Percentiles rank a stretch among this genome's conserved stretches.
Evolutionary conservation across 163 green algal species (phyloP).

Genomic region (Smithsoniella earleae): DNA sequence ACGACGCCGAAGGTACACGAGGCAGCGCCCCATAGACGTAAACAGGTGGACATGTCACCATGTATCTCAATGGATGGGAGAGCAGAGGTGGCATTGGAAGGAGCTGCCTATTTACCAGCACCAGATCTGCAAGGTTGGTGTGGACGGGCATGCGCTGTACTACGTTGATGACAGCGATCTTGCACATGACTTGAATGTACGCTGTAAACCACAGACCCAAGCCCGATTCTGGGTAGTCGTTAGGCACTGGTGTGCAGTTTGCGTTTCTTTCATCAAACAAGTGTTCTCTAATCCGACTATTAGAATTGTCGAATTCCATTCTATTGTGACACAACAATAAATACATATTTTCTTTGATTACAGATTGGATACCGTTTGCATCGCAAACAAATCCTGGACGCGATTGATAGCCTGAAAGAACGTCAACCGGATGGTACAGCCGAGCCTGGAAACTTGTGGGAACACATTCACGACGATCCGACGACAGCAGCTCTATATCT

Average conservation of each 20-base stretch:
- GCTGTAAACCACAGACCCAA: too few species aligned
- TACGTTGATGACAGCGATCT: conserved; percentile 8
- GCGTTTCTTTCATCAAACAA: too few species aligned
- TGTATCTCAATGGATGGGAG: conserved; percentile 23
- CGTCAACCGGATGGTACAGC: conserved; percentile 9
- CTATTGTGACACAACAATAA: too few species aligned
- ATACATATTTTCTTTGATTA: background rate
- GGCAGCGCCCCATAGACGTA: conserved; percentile 21
- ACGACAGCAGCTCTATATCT: conserved; percentile 26
- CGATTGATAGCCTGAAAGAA: conserved; percentile 20
- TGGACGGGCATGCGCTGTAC: conserved; percentile 7
- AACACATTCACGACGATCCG: conserved; percentile 27
- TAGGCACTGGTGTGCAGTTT: too few species aligned
- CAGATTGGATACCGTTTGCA: conserved; percentile 15
- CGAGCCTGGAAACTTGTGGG: conserved; percentile 6
- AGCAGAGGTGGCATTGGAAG: conserved; percentile 19
- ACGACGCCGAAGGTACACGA: background rate
- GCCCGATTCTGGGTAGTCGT: too few species aligned
- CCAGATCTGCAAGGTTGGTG: background rate
- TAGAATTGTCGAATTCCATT: too few species aligned
- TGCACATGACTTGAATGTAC: conserved; percentile 6
- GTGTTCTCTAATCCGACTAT: too few species aligned
- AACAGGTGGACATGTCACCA: conserved; percentile 13
- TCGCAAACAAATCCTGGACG: conserved; percentile 10
- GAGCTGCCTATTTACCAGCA: background rate